These are phyloP conservation scores for Flaveria sonorensis DNA, from an alignment of 129 eudicot genomes.

Conservation along the genomic window DNA sequence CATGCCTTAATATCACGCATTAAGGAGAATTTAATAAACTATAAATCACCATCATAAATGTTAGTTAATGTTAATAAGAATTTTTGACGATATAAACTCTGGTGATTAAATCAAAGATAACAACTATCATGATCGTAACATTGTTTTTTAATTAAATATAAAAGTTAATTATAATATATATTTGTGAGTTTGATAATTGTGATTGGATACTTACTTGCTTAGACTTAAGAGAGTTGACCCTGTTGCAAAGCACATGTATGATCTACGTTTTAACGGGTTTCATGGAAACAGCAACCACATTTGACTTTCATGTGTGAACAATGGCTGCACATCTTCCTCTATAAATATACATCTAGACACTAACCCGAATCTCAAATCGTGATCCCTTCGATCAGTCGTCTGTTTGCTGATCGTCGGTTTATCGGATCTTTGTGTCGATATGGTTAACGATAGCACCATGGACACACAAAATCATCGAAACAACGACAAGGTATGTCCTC, in stretches of 20 bases:
- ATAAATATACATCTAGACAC: conserved; percentile 3
- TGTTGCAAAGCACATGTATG: conserved; percentile 24
- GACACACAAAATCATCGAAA: conserved; percentile 31
- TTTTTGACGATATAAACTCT: background rate
- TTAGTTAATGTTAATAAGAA: background rate
- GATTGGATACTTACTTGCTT: conserved; percentile 4
- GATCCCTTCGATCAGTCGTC: background rate
- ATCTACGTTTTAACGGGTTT: conserved; percentile 7
- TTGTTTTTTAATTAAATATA: background rate
- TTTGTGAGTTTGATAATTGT: background rate
- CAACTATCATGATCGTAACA: background rate
- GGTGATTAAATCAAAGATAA: background rate
- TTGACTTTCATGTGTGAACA: conserved; percentile 25
- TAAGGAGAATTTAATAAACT: no score
- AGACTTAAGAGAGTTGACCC: conserved; percentile 36
- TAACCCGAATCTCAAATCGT: conserved; percentile 17
- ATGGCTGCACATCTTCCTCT: background rate
- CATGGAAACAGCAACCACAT: conserved; percentile 36
- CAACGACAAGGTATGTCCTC: conserved; percentile 23
- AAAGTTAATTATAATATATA: background rate
- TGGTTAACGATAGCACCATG: conserved; percentile 30
- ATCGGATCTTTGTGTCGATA: conserved; percentile 4
- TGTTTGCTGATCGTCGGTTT: conserved; percentile 1
- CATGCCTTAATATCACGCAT: no score
- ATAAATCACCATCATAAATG: background rate